phyloP scores from a whole-genome alignment of 345 rosid species.

The Eucalyptus virginea region DNA sequence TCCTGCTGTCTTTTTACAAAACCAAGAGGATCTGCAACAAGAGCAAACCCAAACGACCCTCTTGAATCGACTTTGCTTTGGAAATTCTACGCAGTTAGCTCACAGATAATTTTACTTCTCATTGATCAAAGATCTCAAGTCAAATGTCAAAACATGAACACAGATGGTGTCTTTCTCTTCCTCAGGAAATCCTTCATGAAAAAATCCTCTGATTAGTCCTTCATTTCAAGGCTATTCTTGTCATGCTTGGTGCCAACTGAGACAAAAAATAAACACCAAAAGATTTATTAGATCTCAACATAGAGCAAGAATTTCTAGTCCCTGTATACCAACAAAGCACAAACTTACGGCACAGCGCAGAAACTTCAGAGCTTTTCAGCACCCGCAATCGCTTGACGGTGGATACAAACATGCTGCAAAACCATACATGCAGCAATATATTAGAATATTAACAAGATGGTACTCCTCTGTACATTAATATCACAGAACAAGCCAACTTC shows the following conservation, averaged over 20 bases:
- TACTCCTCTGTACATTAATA: background rate
- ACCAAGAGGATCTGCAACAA: background rate
- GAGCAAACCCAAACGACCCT: background rate
- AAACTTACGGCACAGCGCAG: conserved; percentile 29
- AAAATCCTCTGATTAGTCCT: background rate
- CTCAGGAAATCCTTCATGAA: background rate
- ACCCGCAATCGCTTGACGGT: conserved; percentile 88
- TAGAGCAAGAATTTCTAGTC: background rate
- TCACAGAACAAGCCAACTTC: background rate
- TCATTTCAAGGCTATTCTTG: background rate
- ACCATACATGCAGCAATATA: background rate
- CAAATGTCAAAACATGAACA: background rate
- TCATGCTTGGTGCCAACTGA: background rate
- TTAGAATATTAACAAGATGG: background rate
- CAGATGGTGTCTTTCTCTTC: background rate
- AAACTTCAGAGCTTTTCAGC: conserved; percentile 71
- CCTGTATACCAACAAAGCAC: no score
- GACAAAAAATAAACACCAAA: background rate
- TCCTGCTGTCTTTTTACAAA: background rate
- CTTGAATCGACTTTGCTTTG: background rate
- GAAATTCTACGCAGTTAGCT: background rate
- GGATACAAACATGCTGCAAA: conserved; percentile 84
- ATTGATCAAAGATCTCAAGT: background rate
- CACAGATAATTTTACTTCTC: background rate
- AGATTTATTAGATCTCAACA: background rate